Evolutionary conservation across 2,329 filamentous ascomycete genomes (phyloP).

Genomic region (Botrytis hyacinthi): DNA sequence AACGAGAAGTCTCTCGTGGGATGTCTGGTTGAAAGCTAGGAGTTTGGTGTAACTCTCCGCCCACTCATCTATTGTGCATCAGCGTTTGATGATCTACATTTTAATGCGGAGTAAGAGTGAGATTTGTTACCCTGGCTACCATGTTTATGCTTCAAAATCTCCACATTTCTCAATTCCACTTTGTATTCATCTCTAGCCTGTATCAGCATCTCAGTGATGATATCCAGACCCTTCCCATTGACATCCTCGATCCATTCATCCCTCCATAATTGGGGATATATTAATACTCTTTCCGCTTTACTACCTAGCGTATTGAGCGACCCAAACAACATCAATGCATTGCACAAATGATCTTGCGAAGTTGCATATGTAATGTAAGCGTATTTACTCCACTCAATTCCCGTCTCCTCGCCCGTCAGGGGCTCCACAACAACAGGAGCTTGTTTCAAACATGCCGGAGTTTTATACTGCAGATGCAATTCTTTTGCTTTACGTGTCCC

Average conservation of each 20-base stretch:
- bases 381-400: constrained; percentile 45
- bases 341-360: constrained; percentile 48
- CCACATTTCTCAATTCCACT: constrained; percentile 46
- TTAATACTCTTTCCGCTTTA: constrained; percentile 46
- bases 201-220: constrained; percentile 40
- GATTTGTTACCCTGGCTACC: constrained; percentile 41
- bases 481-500: constrained; percentile 3
- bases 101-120: neutral
- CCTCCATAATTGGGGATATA: constrained; percentile 43
- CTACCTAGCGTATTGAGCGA: constrained; percentile 44
- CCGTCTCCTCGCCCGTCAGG: constrained; percentile 16
- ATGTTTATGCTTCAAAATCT: constrained; percentile 42
- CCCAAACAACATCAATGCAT: constrained; percentile 52
- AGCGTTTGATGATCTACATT: neutral
- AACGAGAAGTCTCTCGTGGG: constrained; percentile 46
- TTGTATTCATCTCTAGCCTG: constrained; percentile 45
- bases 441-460: constrained; percentile 7
- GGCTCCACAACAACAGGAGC: constrained; percentile 18
- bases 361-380: constrained; percentile 53
- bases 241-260: constrained; percentile 38
- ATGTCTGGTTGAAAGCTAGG: constrained; percentile 64
- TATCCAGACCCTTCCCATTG: constrained; percentile 37
- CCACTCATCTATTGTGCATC: constrained; percentile 25
- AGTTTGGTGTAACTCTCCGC: constrained; percentile 61
- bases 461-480: constrained; percentile 17